These are phyloP conservation scores for Penicillium egyptiacum DNA, from an alignment of 495 filamentous ascomycete species.

Conservation along the genomic window DNA sequence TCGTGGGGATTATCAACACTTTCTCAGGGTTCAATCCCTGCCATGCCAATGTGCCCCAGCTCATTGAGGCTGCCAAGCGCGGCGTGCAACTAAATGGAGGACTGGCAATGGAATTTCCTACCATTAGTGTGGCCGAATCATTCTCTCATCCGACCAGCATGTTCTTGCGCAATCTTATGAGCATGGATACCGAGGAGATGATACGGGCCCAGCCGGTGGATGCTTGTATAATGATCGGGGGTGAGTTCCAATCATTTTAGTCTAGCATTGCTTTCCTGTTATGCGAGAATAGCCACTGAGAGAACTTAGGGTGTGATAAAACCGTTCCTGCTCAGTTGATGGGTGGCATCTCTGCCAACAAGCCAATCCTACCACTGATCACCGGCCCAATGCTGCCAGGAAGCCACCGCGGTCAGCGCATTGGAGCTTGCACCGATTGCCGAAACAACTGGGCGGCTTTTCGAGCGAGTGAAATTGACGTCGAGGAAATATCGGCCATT, in stretches of 20 bases:
- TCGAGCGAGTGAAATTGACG: slow-evolving; percentile 58
- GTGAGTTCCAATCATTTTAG: slow-evolving; percentile 32
- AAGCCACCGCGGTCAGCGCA: slow-evolving; percentile 54
- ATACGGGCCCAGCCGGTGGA: slow-evolving; percentile 63
- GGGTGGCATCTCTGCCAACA: slow-evolving; percentile 70
- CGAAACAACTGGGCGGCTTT: slow-evolving; percentile 67
- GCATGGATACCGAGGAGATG: slow-evolving; percentile 75
- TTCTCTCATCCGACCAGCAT: slow-evolving; percentile 68
- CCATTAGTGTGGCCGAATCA: slow-evolving; percentile 63
- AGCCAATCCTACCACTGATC: slow-evolving; percentile 60
- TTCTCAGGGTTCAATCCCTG: slow-evolving; percentile 67
- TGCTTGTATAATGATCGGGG: slow-evolving; percentile 63
- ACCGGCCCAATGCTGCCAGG: slow-evolving; percentile 71
- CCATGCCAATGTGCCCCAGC: slow-evolving; percentile 65
- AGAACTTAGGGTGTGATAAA: slow-evolving; percentile 59
- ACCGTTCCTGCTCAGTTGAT: slow-evolving; percentile 68
- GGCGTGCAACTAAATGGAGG: slow-evolving; percentile 62
- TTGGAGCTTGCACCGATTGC: slow-evolving; percentile 69
- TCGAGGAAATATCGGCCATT: slow-evolving; percentile 64
- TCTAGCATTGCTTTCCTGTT: not conserved
- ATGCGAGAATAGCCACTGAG: not conserved
- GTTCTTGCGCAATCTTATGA: slow-evolving; percentile 68
- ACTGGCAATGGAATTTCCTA: slow-evolving; percentile 64
- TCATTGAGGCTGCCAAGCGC: slow-evolving; percentile 63
- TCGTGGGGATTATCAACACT: slow-evolving; percentile 67